Evolutionary conservation across 306 rosid species (phyloP).

Genomic region (Hippophae gyantsensis): DNA sequence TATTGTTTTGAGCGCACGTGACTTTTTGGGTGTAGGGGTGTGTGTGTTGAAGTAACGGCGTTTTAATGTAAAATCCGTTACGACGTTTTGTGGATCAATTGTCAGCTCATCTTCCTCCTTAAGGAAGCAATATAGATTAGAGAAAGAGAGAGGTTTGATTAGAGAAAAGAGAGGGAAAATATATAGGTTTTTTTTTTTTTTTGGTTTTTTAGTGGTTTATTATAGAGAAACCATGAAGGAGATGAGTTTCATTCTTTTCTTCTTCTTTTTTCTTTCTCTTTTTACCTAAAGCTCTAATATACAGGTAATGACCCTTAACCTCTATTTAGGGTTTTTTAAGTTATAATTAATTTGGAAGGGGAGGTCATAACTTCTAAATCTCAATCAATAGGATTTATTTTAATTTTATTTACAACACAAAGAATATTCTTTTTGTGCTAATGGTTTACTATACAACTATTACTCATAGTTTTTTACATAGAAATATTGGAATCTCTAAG

Average conservation of each 20-base stretch:
- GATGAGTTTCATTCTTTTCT: constrained; percentile 16
- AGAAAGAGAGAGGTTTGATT: background rate
- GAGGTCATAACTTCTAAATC: constrained; percentile 41
- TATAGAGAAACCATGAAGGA: background rate
- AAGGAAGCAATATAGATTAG: constrained; percentile 14
- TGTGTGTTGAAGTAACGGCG: constrained; percentile 42
- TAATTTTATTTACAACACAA: constrained; percentile 18
- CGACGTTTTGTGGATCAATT: constrained; percentile 45
- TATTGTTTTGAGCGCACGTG: constrained; percentile 47
- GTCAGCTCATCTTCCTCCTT: constrained; percentile 17
- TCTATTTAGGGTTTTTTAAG: constrained; percentile 32
- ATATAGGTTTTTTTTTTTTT: constrained; percentile 7
- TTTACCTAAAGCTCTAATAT: constrained; percentile 13
- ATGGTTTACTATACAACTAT: constrained; percentile 14
- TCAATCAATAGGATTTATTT: constrained; percentile 39
- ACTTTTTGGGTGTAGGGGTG: constrained; percentile 1
- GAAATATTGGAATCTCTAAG: background rate
- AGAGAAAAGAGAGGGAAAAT: background rate
- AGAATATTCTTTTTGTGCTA: background rate
- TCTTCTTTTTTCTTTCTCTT: background rate
- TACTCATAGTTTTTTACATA: constrained; percentile 23
- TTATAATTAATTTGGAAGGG: constrained; percentile 29
- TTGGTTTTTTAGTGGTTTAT: constrained; percentile 5
- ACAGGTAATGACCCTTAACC: constrained; percentile 49
- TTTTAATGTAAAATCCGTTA: constrained; percentile 35